These are phyloP conservation scores for Neospermospora avenae DNA, from an alignment of 2,329 filamentous ascomycete species.

Conservation along the genomic window DNA sequence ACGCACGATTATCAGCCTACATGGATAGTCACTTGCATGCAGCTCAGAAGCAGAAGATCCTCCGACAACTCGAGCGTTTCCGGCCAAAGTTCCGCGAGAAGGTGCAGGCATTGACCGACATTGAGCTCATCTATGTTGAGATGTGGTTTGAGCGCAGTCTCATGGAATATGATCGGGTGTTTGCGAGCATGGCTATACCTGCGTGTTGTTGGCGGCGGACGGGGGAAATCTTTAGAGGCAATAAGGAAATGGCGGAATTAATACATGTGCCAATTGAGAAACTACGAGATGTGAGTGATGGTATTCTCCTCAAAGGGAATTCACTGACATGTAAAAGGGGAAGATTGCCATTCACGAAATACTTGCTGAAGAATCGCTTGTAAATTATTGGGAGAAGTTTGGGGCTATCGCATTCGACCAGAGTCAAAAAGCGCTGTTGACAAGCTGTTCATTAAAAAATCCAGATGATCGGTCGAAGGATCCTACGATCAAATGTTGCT, in stretches of 20 bases:
- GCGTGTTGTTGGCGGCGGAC: slow-evolving; percentile 97
- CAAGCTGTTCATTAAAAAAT: slow-evolving; percentile 86
- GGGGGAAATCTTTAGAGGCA: slow-evolving; percentile 94
- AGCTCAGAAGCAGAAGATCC: slow-evolving; percentile 82
- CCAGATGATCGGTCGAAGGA: slow-evolving; percentile 67
- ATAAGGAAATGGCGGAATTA: slow-evolving; percentile 97
- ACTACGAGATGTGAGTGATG: slow-evolving; percentile 74
- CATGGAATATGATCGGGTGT: slow-evolving; percentile 98
- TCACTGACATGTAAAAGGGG: slow-evolving; percentile 53
- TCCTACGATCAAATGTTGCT: slow-evolving; percentile 84
- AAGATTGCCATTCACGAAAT: slow-evolving; percentile 95
- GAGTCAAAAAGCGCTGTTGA: slow-evolving; percentile 90
- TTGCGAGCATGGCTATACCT: slow-evolving; percentile 97
- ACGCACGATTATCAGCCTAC: slow-evolving; percentile 83
- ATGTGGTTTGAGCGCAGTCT: slow-evolving; percentile 98
- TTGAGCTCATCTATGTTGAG: slow-evolving; percentile 91
- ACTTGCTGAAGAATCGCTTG: slow-evolving; percentile 88
- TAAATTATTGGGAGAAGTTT: slow-evolving; percentile 99
- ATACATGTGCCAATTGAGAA: slow-evolving; percentile 90
- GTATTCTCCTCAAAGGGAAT: background rate
- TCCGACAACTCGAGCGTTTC: slow-evolving; percentile 88
- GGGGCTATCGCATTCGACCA: slow-evolving; percentile 95
- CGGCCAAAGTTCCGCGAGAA: slow-evolving; percentile 94
- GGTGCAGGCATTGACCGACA: slow-evolving; percentile 86
- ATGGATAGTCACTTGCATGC: slow-evolving; percentile 86